Conservation (phyloP, 805 yeast genomes). For the Metschnikowia koreensis region DNA sequence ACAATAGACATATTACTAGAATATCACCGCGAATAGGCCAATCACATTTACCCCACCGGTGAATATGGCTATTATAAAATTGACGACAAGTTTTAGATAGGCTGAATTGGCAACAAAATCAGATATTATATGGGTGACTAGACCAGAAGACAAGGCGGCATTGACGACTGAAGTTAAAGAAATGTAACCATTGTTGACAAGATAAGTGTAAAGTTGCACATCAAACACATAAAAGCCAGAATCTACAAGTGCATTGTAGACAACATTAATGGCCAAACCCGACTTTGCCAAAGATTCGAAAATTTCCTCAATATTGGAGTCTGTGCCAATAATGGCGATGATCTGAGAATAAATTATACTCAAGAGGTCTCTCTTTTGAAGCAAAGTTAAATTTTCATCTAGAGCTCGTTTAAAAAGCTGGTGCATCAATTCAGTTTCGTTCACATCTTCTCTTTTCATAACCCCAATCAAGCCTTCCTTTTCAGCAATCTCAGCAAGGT, state of each 20-base stretch:
- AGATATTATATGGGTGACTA: constrained; percentile 12
- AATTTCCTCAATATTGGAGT: constrained; percentile 19
- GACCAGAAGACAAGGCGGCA: constrained; percentile 16
- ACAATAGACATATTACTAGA: not conserved
- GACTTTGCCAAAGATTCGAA: constrained; percentile 23
- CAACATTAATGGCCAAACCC: constrained; percentile 23
- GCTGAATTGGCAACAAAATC: constrained; percentile 12
- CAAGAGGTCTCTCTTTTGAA: constrained; percentile 14
- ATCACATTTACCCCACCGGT: constrained; percentile 14
- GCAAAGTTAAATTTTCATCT: not conserved
- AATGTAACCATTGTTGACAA: constrained; percentile 15
- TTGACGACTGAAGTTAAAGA: constrained; percentile 10
- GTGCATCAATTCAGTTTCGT: constrained; percentile 5
- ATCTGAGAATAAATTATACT: constrained; percentile 12
- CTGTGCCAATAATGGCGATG: constrained; percentile 19
- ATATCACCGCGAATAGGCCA: constrained; percentile 10
- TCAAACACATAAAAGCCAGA: constrained; percentile 19
- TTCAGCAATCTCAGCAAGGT: constrained; percentile 6
- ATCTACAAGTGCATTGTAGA: constrained; percentile 18
- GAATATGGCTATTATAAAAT: constrained; percentile 14
- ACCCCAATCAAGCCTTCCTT: constrained; percentile 8
- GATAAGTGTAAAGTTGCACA: constrained; percentile 17
- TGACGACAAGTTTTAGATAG: constrained; percentile 12
- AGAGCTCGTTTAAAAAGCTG: constrained; percentile 6
- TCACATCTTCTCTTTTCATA: constrained; percentile 13